Evolutionary conservation across 163 green algal genomes (phyloP).

Genomic region (Scenedesmus sp.): DNA sequence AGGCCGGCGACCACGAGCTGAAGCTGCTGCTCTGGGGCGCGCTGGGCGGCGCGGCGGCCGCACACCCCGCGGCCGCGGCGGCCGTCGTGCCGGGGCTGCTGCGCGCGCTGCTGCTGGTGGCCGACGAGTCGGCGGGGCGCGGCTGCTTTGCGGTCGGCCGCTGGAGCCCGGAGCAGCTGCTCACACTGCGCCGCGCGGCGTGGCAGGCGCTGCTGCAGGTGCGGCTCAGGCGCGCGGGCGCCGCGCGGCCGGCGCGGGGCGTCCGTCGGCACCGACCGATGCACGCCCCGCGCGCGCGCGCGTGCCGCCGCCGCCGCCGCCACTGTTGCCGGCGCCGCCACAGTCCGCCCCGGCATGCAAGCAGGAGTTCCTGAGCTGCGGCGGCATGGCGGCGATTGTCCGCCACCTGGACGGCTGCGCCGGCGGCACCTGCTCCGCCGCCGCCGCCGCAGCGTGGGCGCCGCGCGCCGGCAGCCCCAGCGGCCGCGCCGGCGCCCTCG

Average conservation of each 20-base stretch:
- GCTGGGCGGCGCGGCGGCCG: constrained; percentile 44
- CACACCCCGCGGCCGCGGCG: neutral
- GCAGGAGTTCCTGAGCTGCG: neutral
- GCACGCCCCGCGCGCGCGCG: too few relatives aligned
- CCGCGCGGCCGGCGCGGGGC: too few relatives aligned
- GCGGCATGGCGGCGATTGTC: neutral
- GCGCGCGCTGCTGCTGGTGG: constrained; percentile 46
- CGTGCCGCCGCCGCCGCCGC: neutral
- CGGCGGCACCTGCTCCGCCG: too few relatives aligned
- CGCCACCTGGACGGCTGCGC: constrained; percentile 14
- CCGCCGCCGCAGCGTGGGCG: neutral
- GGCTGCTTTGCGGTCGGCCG: constrained; percentile 39
- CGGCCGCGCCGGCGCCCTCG: too few relatives aligned
- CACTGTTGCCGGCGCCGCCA: neutral
- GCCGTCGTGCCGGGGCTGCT: constrained; percentile 34
- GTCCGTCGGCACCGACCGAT: too few relatives aligned
- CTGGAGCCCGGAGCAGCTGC: constrained; percentile 57
- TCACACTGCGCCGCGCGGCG: constrained; percentile 39
- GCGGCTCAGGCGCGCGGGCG: constrained; percentile 25
- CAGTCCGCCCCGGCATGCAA: constrained; percentile 26
- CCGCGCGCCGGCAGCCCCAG: too few relatives aligned
- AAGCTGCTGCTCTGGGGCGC: constrained; percentile 48
- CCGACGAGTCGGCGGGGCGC: constrained; percentile 16
- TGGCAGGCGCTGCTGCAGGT: constrained; percentile 53
- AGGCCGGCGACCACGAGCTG: constrained; percentile 51